Evolutionary conservation across 2,329 filamentous ascomycete genomes (phyloP), one percentile per base, ranked within the genome.

Genomic region (Tolypocladium amazonense): DNA sequence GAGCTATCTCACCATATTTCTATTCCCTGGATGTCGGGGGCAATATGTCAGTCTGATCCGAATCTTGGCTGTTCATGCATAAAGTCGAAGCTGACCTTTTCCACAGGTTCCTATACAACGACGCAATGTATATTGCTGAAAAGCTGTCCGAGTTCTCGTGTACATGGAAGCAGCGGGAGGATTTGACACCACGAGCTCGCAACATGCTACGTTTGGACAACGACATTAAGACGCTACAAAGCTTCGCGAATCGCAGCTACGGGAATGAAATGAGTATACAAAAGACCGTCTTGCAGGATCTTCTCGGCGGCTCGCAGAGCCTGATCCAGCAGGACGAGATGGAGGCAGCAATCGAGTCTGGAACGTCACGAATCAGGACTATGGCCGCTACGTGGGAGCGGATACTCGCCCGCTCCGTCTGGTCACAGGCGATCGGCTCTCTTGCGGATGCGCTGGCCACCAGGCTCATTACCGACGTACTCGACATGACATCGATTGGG

Each of bases 1-100:
- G 90, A 56, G 89, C 89, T 4, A 84, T 91, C 2, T 88, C 89
- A 6, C 85, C 88, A 0, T 83, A 88, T 60, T 89, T 89, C 67
- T 94, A 94, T 69, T 78, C 83, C 0, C 76, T 83, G 18, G 79
- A 85, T 45, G 74, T 76, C 18, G 82, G 81, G 30, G 85, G 86
- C 30, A 88, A 84, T 65, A 88, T 89, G 85, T 87, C 73, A 69
- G 81, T 62, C 23, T 53, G 5, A 11, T 20, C 20, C n/a, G n/a
- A n/a, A n/a, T n/a, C n/a, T n/a, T 7, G 50, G 30, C 2, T 14
- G 9, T 9, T 15, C 30, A 23, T 23, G 30, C 11, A 1, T n/a
- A 54, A 14, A 20, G 30, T 15, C 30, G 14, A 8, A 2, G n/a
- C 47, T 58, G 37, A 55, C 35, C n/a, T 27, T 27, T 39, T 9